A percentile compares a stretch with the other conserved stretches of the same genome.
Conservation (phyloP, 768 basidiomycete species). For the Leccinum olivaceopallidum region DNA sequence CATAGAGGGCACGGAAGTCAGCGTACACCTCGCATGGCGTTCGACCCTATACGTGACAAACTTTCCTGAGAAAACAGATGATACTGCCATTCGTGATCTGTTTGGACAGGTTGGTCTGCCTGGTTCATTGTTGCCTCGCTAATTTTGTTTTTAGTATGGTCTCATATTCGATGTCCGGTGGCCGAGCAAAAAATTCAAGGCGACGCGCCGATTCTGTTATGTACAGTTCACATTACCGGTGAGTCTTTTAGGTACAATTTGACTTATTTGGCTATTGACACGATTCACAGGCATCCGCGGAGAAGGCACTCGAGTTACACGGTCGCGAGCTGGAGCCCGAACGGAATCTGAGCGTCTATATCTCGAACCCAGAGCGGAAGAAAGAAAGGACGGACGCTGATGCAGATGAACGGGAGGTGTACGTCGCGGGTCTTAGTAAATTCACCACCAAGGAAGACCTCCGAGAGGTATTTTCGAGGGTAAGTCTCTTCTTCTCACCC, state of each 20-base stretch:
- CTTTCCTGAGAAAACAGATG: slow-evolving; percentile 85
- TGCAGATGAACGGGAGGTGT: slow-evolving; percentile 82
- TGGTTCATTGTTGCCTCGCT: background rate
- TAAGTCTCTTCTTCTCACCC: slow-evolving; percentile 36
- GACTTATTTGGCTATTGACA: background rate
- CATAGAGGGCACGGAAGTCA: slow-evolving; percentile 70
- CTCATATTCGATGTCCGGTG: slow-evolving; percentile 92
- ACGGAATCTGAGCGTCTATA: slow-evolving; percentile 68
- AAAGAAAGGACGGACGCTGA: slow-evolving; percentile 89
- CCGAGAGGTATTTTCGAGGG: slow-evolving; percentile 73
- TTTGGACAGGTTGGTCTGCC: slow-evolving; percentile 66
- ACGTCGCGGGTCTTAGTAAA: slow-evolving; percentile 83
- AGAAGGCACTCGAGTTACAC: slow-evolving; percentile 78
- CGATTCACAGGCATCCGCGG: slow-evolving; percentile 56
- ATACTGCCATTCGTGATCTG: slow-evolving; percentile 67
- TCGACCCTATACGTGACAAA: slow-evolving; percentile 96
- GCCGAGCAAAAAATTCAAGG: slow-evolving; percentile 98
- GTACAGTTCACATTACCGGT: slow-evolving; percentile 88
- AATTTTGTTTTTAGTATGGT: slow-evolving; percentile 63
- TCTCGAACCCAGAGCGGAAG: slow-evolving; percentile 89
- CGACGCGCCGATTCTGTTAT: slow-evolving; percentile 89
- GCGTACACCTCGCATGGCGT: slow-evolving; percentile 89
- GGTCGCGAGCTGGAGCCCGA: slow-evolving; percentile 72
- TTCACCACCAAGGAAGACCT: slow-evolving; percentile 79
- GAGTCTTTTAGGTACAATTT: slow-evolving; percentile 29